Conservation (phyloP, 441 rosid species). For the Pelargonium australe region DNA sequence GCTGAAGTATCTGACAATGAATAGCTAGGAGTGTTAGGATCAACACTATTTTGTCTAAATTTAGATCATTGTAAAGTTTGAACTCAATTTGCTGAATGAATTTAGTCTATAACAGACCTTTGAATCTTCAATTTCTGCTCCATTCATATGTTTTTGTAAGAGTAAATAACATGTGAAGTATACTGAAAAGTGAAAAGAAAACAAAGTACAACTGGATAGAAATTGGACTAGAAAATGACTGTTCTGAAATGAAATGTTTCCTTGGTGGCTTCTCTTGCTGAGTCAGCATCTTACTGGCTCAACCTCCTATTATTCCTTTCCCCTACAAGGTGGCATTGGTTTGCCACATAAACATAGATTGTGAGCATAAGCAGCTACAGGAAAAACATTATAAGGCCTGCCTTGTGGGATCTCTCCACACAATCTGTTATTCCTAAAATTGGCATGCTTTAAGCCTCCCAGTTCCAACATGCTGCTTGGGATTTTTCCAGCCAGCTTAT, state of each 20-base stretch:
- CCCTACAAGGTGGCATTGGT: slow-evolving; percentile 74
- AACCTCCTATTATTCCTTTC: slow-evolving; percentile 21
- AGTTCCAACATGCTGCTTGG: slow-evolving; percentile 63
- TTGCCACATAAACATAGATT: slow-evolving; percentile 90
- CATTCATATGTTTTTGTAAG: background rate
- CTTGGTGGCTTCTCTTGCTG: background rate
- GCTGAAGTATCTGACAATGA: slow-evolving; percentile 23
- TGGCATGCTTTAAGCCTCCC: slow-evolving; percentile 52
- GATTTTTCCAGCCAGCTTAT: slow-evolving; percentile 59
- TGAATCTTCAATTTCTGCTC: background rate
- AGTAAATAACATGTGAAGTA: background rate
- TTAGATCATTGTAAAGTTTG: slow-evolving; percentile 3
- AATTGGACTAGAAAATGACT: background rate
- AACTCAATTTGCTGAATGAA: background rate
- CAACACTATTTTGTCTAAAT: background rate
- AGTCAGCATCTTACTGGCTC: slow-evolving; percentile 75
- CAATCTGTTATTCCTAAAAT: slow-evolving; percentile 75
- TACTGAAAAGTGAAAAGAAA: background rate
- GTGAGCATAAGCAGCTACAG: slow-evolving; percentile 74
- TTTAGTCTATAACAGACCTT: no score
- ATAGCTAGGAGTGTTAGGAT: background rate
- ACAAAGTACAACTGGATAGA: background rate
- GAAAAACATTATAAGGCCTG: slow-evolving; percentile 76
- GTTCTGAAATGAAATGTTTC: background rate
- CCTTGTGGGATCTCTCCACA: slow-evolving; percentile 96